Evolutionary conservation across 768 basidiomycete species (phyloP), one percentile per base, ranked within the genome.

Genomic region (Leucocoprinus sp.): DNA sequence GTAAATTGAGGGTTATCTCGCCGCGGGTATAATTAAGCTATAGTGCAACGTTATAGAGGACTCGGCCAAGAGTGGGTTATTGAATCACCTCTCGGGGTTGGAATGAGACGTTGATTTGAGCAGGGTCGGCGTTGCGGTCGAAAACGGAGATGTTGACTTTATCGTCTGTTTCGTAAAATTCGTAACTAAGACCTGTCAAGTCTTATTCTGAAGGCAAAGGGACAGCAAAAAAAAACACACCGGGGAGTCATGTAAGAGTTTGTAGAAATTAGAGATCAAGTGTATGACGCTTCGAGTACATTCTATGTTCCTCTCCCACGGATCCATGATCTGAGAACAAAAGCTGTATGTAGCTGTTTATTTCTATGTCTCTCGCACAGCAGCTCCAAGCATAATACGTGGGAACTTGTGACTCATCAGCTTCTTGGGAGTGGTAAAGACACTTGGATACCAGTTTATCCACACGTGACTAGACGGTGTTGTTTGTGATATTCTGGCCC

Each of bases 91-190:
- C 75, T 54, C 82, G 70, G 5, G 81, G 71, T 49, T 79, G 74
- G 50, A 91, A 82, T 28, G 68, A 59, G 54, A 92, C 63, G 12
- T 67, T 68, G 41, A 89, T 76, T 53, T 75, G 62, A 19, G 64
- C 70, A 11, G 82, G 75, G 60, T 89, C 79, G 31, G 78, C 87
- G 53, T 78, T 78, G 53, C 78, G 76, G 64, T 92, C 82, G 56
- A 90, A 91, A 56, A 92, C 69, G 45, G 84, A 82, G 55, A 92
- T 59, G 15, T 69, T 84, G 45, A 90, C 59, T 51, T 58, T 71
- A 49, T 90, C 84, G 54, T 91, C 88, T 9, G 81, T 84, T 64
- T 92, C 89, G 62, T 91, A 92, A 62, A 84, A 92, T 61, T 89
- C 87, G 66, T 91, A 80, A 62, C 87, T 89, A n/a, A n/a, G n/a